A percentile compares a stretch with the other conserved stretches of the same genome.
phyloP scores from a whole-genome alignment of 2,329 filamentous ascomycete species.

The Colletotrichum sp. region DNA sequence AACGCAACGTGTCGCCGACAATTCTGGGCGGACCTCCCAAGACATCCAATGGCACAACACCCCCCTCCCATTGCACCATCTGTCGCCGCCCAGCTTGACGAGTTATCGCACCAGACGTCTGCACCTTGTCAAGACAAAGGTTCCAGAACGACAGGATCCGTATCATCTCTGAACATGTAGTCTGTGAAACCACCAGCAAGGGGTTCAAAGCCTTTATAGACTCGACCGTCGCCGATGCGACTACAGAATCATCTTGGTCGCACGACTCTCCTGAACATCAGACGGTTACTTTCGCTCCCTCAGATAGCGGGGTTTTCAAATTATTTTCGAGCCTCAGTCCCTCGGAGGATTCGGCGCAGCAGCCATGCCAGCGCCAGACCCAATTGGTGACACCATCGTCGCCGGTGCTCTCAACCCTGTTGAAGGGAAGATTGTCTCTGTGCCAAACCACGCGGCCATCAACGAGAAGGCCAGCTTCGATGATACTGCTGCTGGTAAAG shows the following conservation, averaged over 20 bases:
- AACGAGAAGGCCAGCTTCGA: slow-evolving; percentile 31
- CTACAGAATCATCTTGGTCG: neutral
- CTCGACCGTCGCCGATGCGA: neutral
- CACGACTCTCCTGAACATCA: neutral
- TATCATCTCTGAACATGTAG: neutral
- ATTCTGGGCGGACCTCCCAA: neutral
- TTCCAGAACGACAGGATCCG: neutral
- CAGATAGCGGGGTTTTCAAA: neutral
- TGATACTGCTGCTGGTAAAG: slow-evolving; percentile 11
- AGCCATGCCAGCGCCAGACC: neutral
- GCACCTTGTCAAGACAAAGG: neutral
- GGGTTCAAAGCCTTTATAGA: neutral
- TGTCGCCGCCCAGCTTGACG: neutral
- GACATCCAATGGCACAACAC: neutral
- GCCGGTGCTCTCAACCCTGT: slow-evolving; percentile 29
- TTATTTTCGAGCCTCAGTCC: neutral
- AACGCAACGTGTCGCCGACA: neutral
- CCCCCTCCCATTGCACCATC: neutral
- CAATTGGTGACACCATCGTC: slow-evolving; percentile 25
- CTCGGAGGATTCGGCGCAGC: neutral
- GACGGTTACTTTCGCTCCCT: neutral
- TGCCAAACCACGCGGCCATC: slow-evolving; percentile 31
- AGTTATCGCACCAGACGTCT: neutral
- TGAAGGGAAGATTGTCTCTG: slow-evolving; percentile 32
- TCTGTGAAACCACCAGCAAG: neutral